Evolutionary conservation across 371 early-diverging fungal species (phyloP), one percentile per base, ranked within the genome.

Genomic region (Apophysomyces ossiformis): DNA sequence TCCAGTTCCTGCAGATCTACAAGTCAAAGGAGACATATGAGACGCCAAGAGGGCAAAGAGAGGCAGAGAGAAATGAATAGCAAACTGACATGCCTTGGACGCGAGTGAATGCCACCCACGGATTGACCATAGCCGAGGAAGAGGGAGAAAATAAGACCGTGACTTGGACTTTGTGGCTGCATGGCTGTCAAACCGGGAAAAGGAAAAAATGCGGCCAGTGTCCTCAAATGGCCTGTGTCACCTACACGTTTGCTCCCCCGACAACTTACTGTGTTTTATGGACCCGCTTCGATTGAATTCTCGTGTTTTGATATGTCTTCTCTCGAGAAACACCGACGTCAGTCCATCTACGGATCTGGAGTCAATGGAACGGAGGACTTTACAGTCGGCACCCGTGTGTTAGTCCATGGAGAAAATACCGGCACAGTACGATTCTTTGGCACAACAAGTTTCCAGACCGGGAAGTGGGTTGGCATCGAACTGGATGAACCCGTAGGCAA

Each of bases 381-480:
- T 32, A 73, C 71, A 69, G 64, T 85, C 64, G 86, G 85, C 45
- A 68, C 76, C 16, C 84, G 87, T 41, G 86, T 84, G 60, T 82
- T 84, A 57, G 90, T 86, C 60, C 85, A 90, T 63, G 91, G 90
- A 5, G 84, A 83, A 57, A 67, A 58, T 59, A 67, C 74, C 69
- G 89, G 91, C 46, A 79, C 78, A 7, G 79, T 94, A 50, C 87
- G 90, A 16, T 92, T 82, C 72, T 70, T 85, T 26, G 94, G 94
- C 8, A 73, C 81, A 11, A 92, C 93, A 5, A 71, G 84, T 7
- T 93, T 95, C 65, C 84, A 87, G 35, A 72, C 87, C 4, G 95
- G 94, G 15, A 84, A 82, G 74, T 95, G 94, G 94, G 85, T 89
- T 57, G 94, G 95, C 39, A 76, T 94, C 38, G 92, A 91, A 57